phyloP scores from a whole-genome alignment of 2,329 filamentous ascomycete genomes.

The Colletotrichum paranaense region DNA sequence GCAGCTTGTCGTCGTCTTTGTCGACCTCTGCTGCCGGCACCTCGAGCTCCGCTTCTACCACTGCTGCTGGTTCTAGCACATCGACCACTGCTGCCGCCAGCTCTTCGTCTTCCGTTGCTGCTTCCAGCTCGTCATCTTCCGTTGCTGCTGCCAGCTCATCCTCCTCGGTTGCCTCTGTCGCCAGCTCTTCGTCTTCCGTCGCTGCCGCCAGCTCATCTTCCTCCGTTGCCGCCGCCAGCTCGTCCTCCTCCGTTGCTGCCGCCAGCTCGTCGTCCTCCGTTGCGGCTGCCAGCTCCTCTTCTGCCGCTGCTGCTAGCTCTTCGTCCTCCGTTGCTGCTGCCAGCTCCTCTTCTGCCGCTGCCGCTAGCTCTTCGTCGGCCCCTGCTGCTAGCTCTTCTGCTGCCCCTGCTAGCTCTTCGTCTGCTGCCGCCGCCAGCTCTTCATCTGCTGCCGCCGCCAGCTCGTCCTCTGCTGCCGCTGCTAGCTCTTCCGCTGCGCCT shows the following conservation, averaged over 20 bases:
- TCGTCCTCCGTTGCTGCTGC: not conserved
- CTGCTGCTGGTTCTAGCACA: too few species aligned
- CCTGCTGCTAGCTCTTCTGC: not conserved
- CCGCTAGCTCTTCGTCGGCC: not conserved
- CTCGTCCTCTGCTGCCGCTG: not conserved
- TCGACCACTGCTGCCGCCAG: not conserved
- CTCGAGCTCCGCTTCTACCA: too few species aligned
- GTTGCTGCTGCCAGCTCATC: not conserved
- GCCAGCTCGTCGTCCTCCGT: not conserved
- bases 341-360: not conserved
- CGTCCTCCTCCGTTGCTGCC: not conserved
- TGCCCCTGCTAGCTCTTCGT: not conserved
- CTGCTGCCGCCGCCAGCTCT: not conserved
- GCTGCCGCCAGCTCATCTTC: not conserved
- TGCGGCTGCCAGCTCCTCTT: not conserved
- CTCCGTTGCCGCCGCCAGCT: not conserved
- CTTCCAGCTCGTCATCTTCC: not conserved
- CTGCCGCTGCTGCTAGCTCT: not conserved
- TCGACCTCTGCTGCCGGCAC: too few species aligned
- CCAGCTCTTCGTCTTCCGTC: not conserved
- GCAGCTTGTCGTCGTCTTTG: too few species aligned
- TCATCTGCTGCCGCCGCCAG: not conserved
- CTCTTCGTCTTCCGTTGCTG: too few species aligned
- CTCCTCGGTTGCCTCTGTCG: not conserved
- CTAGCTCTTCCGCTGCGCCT: not conserved